Conservation (phyloP, 176 grass and related monocot genomes). For the Triticum monococcum region DNA sequence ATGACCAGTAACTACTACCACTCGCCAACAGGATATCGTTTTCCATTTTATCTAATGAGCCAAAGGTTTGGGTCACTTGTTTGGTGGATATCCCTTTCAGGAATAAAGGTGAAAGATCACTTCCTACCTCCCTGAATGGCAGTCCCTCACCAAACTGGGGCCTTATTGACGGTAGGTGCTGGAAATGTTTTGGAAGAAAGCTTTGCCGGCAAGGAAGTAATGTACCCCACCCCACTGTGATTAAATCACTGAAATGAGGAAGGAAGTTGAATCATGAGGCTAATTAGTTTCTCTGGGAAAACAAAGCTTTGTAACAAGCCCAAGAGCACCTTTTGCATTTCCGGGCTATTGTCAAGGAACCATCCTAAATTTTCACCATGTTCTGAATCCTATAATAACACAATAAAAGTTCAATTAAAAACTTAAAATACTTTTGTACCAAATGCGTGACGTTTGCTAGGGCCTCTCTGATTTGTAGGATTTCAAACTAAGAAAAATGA, state of each 20-base stretch:
- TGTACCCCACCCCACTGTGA: too few relatives aligned
- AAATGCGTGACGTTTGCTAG: not conserved
- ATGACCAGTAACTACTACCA: slow-evolving; percentile 1
- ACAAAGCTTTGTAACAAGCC: not conserved
- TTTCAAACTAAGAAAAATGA: not conserved
- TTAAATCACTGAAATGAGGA: not conserved
- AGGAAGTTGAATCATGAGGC: not conserved
- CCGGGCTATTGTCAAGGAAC: not conserved
- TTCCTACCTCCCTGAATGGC: not conserved
- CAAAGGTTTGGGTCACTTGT: slow-evolving; percentile 6
- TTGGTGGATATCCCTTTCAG: slow-evolving; percentile 18
- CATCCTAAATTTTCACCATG: not conserved
- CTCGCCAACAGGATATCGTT: not conserved
- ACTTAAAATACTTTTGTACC: not conserved
- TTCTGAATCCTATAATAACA: not conserved
- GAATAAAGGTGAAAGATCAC: not conserved
- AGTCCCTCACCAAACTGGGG: not conserved
- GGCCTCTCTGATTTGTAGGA: not conserved
- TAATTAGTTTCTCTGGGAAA: not conserved
- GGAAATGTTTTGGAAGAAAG: not conserved
- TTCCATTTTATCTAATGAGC: slow-evolving; percentile 14
- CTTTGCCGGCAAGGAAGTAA: not conserved
- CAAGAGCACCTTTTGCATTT: too few relatives aligned
- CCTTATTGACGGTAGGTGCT: not conserved
- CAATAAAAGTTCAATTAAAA: not conserved